Base-by-base conservation (phyloP, 176 grass and related monocot species). In the Tillandsia fasciculata region DNA sequence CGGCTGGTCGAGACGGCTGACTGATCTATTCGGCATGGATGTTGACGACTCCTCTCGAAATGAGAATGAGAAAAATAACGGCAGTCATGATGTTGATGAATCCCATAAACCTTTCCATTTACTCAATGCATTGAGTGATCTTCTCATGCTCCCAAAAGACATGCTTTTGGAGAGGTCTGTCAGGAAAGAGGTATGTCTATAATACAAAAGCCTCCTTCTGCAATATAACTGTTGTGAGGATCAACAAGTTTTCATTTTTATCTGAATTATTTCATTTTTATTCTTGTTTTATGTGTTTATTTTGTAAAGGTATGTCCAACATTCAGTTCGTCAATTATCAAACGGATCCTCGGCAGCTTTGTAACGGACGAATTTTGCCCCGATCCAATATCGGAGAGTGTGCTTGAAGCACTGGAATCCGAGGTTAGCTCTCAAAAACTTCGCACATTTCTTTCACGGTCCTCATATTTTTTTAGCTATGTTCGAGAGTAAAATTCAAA, bases 91-190 rank as follows among this genome's bases (percentile, higher is more conserved):
- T 26, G 51, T 76, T 76, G 64, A 82, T 50, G 69, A 76, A 83
- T 82, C 61, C 22, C 69, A 48, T 51, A 91, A 87, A 54, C 79
- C 86, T 49, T 92, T 97, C 73, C 79, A 80, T 85, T 72, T 90
- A 50, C 77, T 97, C 68, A 97, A 92, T 90, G 89, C 89, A 79
- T 81, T 97, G 63, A 92, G 94, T 85, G 94, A 97, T 86, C 89
- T 97, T 67, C 82, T 97, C 29, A 97, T 97, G 94, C 67, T 97
- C 22, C 94, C 94, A 80, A 97, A 97, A 72, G 86, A 97, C 70
- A 83, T 90, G 69, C 94, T 97, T 77, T 79, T 92, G 74, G 94
- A 97, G 64, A 85, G 61, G 51, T 79, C 71, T 52, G 74, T 77
- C 23, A 83, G 89, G 72, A 92, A 87, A 86, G 94, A 97, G 89